phyloP scores from a whole-genome alignment of 2,329 filamentous ascomycete species.

The Fusarium redolens region DNA sequence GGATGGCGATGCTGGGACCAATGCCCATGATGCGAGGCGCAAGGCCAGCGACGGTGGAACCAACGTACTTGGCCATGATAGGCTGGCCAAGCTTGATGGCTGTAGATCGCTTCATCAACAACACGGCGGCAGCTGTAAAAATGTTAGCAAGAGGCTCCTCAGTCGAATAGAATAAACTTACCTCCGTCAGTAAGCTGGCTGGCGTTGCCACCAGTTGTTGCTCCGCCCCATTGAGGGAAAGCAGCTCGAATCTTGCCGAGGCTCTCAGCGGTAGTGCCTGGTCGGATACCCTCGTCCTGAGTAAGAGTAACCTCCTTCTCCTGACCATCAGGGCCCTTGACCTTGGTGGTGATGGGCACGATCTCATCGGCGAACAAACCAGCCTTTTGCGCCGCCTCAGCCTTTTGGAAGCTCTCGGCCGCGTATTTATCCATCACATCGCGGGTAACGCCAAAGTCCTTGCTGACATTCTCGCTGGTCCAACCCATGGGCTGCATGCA shows the following conservation, averaged over 20 bases:
- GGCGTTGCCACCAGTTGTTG: constrained; percentile 91
- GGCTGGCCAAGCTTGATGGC: constrained; percentile 89
- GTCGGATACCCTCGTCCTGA: constrained; percentile 89
- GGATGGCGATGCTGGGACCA: constrained; percentile 77
- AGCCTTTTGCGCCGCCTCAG: constrained; percentile 89
- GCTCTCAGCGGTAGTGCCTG: constrained; percentile 86
- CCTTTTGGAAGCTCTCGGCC: constrained; percentile 86
- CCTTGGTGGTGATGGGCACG: constrained; percentile 81
- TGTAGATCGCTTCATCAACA: constrained; percentile 94
- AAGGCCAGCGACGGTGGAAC: constrained; percentile 89
- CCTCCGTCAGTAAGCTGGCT: constrained; percentile 94
- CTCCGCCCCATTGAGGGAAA: constrained; percentile 89
- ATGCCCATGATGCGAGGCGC: constrained; percentile 98
- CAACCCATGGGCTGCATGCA: constrained; percentile 98
- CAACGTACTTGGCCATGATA: constrained; percentile 94
- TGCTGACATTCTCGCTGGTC: constrained; percentile 95
- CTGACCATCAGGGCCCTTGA: constrained; percentile 87
- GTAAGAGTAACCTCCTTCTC: constrained; percentile 81
- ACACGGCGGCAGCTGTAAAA: constrained; percentile 77
- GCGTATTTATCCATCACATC: constrained; percentile 87
- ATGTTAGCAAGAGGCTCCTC: constrained; percentile 15
- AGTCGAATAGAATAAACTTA: constrained; percentile 48
- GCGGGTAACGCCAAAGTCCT: constrained; percentile 86
- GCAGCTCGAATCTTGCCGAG: constrained; percentile 88
- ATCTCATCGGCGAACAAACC: constrained; percentile 97